phyloP scores from a whole-genome alignment of 2,329 filamentous ascomycete genomes.

The Pyricularia grisea region DNA sequence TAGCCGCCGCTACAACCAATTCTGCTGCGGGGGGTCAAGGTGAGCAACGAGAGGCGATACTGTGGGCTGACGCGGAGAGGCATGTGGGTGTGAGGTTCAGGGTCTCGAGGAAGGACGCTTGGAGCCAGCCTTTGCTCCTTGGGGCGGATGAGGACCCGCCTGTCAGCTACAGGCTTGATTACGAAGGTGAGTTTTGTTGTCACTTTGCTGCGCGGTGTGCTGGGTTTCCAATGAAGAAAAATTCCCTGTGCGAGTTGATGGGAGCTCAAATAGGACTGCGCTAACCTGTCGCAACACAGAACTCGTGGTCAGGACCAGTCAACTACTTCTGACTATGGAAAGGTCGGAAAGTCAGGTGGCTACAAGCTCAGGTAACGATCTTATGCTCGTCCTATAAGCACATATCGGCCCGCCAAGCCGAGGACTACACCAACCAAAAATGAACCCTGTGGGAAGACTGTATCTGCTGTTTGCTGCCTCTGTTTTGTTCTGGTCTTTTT shows the following conservation, averaged over 20 bases:
- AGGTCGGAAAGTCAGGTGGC: conserved; percentile 51
- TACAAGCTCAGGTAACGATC: conserved; percentile 52
- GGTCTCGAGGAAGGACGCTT: conserved; percentile 41
- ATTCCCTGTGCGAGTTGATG: too few relatives aligned
- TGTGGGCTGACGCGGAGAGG: conserved; percentile 59
- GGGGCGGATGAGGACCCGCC: conserved; percentile 53
- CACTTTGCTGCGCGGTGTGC: background rate
- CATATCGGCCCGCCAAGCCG: background rate
- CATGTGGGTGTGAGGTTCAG: conserved; percentile 61
- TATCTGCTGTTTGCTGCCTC: background rate
- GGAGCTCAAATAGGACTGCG: background rate
- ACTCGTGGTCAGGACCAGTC: conserved; percentile 54
- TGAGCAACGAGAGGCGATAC: conserved; percentile 27
- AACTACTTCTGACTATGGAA: conserved; percentile 57
- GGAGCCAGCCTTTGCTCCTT: conserved; percentile 43
- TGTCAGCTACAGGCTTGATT: conserved; percentile 61
- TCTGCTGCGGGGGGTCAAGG: conserved; percentile 17
- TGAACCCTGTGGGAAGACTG: background rate
- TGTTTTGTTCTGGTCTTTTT: background rate
- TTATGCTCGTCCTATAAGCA: conserved; percentile 44
- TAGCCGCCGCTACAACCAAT: conserved; percentile 43
- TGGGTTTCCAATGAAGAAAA: background rate
- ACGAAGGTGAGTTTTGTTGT: conserved; percentile 46
- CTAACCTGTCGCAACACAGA: conserved; percentile 34
- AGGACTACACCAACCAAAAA: background rate